A percentile compares a stretch with the other conserved stretches of the same genome.
These are phyloP conservation scores for Lentinula novae-zelandiae DNA, from an alignment of 1,284 basidiomycete genomes.

Conservation along the genomic window DNA sequence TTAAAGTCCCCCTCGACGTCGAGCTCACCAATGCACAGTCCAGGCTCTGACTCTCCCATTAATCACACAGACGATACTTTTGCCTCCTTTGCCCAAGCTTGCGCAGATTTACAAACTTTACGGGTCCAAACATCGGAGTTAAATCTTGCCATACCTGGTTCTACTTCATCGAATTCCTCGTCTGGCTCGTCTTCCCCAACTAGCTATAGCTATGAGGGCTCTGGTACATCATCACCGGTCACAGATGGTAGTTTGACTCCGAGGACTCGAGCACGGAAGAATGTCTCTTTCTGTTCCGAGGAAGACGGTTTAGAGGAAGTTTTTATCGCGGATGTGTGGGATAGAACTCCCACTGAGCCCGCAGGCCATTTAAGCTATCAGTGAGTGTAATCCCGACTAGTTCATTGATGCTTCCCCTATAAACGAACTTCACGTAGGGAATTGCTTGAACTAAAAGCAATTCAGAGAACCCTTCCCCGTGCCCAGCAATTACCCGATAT, in stretches of 20 bases:
- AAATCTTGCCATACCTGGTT: not conserved
- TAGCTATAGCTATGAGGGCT: not conserved
- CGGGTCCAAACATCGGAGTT: not conserved
- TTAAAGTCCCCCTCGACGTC: not conserved
- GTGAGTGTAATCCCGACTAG: not conserved
- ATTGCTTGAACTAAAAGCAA: slow-evolving; percentile 59
- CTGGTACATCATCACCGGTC: not conserved
- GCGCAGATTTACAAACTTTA: not conserved
- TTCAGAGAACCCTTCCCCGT: slow-evolving; percentile 51
- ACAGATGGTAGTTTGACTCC: slow-evolving; percentile 1
- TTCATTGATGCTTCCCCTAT: not conserved
- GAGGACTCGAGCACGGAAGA: slow-evolving; percentile 23
- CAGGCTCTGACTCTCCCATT: not conserved
- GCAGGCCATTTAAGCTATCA: slow-evolving; percentile 25
- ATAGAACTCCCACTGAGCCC: slow-evolving; percentile 37
- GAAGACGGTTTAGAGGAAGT: slow-evolving; percentile 34
- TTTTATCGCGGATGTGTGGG: slow-evolving; percentile 48
- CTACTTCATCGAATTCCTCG: not conserved
- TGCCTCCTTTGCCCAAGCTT: slow-evolving; percentile 6
- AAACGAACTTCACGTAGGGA: slow-evolving; percentile 37
- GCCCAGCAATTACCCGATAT: slow-evolving; percentile 45
- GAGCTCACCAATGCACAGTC: slow-evolving; percentile 8
- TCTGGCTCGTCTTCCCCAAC: not conserved
- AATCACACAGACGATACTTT: not conserved
- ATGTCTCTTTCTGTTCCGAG: slow-evolving; percentile 37